phyloP scores from a whole-genome alignment of 352 stramenopile species.

The Blastocystis hominis region DNA sequence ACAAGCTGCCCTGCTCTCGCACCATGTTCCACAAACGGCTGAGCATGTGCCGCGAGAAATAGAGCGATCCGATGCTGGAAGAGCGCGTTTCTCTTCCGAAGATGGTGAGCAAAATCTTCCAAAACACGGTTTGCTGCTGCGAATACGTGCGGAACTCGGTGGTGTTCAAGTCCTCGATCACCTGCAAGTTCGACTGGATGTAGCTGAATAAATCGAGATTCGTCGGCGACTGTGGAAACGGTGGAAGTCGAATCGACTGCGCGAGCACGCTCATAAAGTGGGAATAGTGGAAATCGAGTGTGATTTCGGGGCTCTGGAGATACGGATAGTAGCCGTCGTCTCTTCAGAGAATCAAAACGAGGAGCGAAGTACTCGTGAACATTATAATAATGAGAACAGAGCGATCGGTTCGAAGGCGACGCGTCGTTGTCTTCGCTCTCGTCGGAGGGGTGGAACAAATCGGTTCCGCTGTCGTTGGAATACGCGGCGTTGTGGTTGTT shows the following conservation, averaged over 20 bases:
- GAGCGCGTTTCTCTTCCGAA: neutral
- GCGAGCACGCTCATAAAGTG: neutral
- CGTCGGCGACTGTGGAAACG: neutral
- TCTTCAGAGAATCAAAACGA: neutral
- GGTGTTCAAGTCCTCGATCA: neutral
- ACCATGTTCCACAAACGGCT: neutral
- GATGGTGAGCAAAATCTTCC: neutral
- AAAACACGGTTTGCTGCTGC: neutral
- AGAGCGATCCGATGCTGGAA: neutral
- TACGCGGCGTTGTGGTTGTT: neutral
- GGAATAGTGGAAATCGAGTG: neutral
- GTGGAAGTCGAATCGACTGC: neutral
- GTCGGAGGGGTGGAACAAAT: neutral
- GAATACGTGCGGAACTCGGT: neutral
- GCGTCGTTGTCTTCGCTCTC: neutral
- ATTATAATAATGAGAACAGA: neutral
- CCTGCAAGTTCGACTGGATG: neutral
- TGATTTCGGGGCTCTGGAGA: neutral
- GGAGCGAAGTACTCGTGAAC: neutral
- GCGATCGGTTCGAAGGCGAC: neutral
- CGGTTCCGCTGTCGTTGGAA: neutral
- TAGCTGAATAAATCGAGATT: neutral
- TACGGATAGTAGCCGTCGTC: neutral
- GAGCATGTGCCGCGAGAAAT: neutral
- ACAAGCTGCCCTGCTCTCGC: neutral